Percentiles rank a stretch among this genome's conserved stretches.
Evolutionary conservation across 129 eudicot species (phyloP).

Genomic region (Tanacetum coccineum): DNA sequence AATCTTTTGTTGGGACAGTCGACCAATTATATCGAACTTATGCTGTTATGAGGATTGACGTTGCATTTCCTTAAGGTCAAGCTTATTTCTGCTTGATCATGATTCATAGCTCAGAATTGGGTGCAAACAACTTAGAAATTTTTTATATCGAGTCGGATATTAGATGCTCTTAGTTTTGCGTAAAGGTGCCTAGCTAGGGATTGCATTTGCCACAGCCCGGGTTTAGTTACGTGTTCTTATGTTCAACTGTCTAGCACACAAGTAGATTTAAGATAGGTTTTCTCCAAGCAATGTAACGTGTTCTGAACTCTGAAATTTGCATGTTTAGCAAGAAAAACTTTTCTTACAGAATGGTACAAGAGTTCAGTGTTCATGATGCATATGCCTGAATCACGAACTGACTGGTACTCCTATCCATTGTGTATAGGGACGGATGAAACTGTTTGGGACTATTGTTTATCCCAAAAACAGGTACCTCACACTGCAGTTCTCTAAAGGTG

Average conservation of each 20-base stretch:
- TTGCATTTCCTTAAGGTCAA: too few relatives aligned
- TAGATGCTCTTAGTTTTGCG: too few relatives aligned
- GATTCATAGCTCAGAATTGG: too few relatives aligned
- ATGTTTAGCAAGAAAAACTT: not conserved
- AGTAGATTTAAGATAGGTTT: not conserved
- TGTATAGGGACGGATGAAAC: slow-evolving; percentile 12
- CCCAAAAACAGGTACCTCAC: slow-evolving; percentile 90
- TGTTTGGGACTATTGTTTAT: slow-evolving; percentile 38
- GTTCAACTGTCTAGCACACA: not conserved
- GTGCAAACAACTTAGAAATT: too few relatives aligned
- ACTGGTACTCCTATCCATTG: not conserved
- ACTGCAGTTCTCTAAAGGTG: slow-evolving; percentile 94
- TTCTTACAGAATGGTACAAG: not conserved
- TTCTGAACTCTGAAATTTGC: not conserved
- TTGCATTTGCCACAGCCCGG: too few relatives aligned
- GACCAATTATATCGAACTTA: too few relatives aligned
- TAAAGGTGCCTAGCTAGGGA: too few relatives aligned
- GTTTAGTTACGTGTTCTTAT: too few relatives aligned
- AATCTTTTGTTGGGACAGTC: too few relatives aligned
- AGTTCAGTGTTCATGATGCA: not conserved
- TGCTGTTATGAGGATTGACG: too few relatives aligned
- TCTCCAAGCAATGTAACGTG: not conserved
- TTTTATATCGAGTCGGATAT: too few relatives aligned
- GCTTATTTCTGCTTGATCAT: too few relatives aligned
- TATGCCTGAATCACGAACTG: not conserved